Evolutionary conservation across 306 rosid genomes (phyloP).

Genomic region (Trifolium pratense): DNA sequence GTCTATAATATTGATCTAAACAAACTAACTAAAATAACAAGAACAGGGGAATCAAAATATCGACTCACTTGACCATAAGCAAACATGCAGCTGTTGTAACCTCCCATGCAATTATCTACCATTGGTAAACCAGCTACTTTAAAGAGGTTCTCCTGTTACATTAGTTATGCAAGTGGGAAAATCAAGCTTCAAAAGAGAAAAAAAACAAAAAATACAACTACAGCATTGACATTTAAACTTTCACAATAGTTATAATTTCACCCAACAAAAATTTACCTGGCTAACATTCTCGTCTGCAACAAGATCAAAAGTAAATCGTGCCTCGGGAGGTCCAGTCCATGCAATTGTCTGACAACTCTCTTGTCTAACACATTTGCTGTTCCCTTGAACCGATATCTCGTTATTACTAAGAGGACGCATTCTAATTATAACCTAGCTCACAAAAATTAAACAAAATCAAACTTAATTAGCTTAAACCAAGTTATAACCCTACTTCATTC

Average conservation of each 20-base stretch:
- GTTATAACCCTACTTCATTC: neutral
- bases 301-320: conserved; percentile 88
- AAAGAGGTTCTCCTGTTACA: conserved; percentile 83
- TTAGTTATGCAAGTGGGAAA: conserved; percentile 22
- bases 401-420: conserved; percentile 85
- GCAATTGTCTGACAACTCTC: conserved; percentile 79
- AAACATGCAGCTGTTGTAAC: conserved; percentile 99
- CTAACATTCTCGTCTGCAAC: conserved; percentile 95
- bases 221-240: conserved; percentile 1
- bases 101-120: conserved; percentile 96
- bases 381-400: conserved; percentile 88
- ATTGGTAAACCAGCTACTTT: conserved; percentile 94
- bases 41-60: conserved; percentile 22
- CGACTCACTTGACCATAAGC: conserved; percentile 97
- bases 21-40: conserved; percentile 29
- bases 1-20: neutral
- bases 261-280: conserved; percentile 63
- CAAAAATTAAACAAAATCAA: conserved; percentile 22
- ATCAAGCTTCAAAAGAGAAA: conserved; percentile 20
- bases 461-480: conserved; percentile 24
- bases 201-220: neutral
- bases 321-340: conserved; percentile 96
- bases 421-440: conserved; percentile 84
- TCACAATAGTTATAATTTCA: neutral
- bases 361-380: conserved; percentile 77